Evolutionary conservation across 305 asterid species (phyloP).

Genomic region (Solanum aculeatissimum): DNA sequence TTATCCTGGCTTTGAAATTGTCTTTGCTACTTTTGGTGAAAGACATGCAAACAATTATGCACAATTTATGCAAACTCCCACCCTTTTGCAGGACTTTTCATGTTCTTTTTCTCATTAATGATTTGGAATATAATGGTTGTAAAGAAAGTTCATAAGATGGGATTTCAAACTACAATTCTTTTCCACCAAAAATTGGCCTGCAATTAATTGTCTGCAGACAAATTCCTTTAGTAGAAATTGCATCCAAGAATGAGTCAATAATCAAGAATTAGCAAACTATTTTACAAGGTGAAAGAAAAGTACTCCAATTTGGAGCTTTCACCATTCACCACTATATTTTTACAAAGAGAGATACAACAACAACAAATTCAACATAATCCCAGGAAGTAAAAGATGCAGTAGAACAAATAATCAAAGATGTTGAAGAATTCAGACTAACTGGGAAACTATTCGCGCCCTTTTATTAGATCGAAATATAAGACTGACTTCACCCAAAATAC

Average conservation of each 20-base stretch:
- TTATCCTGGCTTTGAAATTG: not conserved
- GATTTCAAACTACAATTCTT: not conserved
- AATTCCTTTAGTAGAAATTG: not conserved
- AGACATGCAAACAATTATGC: not conserved
- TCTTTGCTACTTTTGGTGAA: not conserved
- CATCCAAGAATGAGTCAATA: not conserved
- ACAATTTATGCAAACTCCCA: not conserved
- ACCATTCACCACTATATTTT: not conserved
- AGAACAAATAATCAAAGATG: not conserved
- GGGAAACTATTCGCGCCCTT: not conserved
- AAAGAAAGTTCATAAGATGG: not conserved
- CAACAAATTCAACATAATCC: not conserved
- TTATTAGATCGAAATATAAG: not conserved
- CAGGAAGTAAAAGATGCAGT: not conserved
- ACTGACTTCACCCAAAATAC: not conserved
- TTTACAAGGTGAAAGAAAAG: not conserved
- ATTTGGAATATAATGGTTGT: not conserved
- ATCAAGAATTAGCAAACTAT: not conserved
- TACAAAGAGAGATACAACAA: not conserved
- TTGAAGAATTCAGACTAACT: not conserved
- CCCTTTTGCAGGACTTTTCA: not conserved
- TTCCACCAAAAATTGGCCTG: not conserved
- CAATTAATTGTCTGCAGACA: not conserved
- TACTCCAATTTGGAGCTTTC: not conserved
- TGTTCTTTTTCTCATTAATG: not conserved